A percentile compares a stretch with the other conserved stretches of the same genome.
Conservation (phyloP, 768 basidiomycete genomes). For the Boletus rubescentipes region DNA sequence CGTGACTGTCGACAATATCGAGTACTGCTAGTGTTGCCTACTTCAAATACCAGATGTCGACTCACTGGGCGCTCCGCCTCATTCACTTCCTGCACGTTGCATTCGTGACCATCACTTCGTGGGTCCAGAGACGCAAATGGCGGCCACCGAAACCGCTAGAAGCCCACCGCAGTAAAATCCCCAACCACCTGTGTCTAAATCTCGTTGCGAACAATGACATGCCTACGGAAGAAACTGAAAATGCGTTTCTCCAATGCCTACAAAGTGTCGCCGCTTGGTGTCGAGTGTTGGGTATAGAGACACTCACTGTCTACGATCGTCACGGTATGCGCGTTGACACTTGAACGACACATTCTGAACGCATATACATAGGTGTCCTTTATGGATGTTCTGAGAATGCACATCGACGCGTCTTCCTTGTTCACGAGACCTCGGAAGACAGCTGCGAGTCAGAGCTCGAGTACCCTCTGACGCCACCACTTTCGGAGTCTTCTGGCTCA, state of each 20-base stretch:
- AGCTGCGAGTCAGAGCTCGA: slow-evolving; percentile 56
- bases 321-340: slow-evolving; percentile 48
- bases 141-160: slow-evolving; percentile 47
- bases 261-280: slow-evolving; percentile 60
- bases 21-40: too few species aligned
- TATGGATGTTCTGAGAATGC: slow-evolving; percentile 41
- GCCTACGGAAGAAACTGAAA: slow-evolving; percentile 37
- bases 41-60: slow-evolving; percentile 34
- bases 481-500: slow-evolving; percentile 69
- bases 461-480: slow-evolving; percentile 77
- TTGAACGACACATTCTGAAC: slow-evolving; percentile 4
- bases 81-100: slow-evolving; percentile 60
- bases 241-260: slow-evolving; percentile 52
- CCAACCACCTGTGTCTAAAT: slow-evolving; percentile 65
- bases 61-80: slow-evolving; percentile 47
- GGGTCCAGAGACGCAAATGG: slow-evolving; percentile 38
- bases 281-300: slow-evolving; percentile 54
- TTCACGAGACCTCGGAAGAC: slow-evolving; percentile 27
- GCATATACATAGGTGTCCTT: slow-evolving; percentile 38
- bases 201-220: slow-evolving; percentile 47
- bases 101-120: slow-evolving; percentile 39
- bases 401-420: slow-evolving; percentile 36
- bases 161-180: slow-evolving; percentile 55
- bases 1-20: slow-evolving; percentile 16
- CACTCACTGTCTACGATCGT: slow-evolving; percentile 71